Evolutionary conservation across 345 rosid species (phyloP).

Genomic region (Euclidium syriacum): DNA sequence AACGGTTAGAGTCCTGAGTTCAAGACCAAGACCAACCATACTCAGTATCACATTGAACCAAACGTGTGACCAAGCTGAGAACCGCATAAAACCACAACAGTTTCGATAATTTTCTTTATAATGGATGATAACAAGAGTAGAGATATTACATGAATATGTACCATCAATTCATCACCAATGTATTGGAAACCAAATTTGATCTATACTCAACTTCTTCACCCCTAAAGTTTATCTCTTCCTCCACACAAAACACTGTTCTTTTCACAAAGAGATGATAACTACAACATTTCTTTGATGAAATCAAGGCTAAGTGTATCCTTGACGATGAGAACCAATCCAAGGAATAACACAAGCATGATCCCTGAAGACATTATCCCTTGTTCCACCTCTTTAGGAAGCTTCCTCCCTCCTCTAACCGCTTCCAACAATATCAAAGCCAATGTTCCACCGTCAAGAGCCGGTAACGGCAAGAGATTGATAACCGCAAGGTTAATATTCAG

Average conservation of each 20-base stretch:
- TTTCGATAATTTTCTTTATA: background rate
- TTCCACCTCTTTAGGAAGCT: conserved; percentile 83
- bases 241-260: conserved; percentile 5
- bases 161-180: conserved; percentile 9
- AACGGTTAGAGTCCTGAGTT: background rate
- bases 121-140: conserved; percentile 7
- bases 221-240: background rate
- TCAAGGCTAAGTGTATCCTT: conserved; percentile 91
- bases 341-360: conserved; percentile 65
- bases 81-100: background rate
- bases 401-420: conserved; percentile 85
- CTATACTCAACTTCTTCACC: conserved; percentile 20
- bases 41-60: background rate
- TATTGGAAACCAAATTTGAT: background rate
- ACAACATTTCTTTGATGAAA: conserved; percentile 72
- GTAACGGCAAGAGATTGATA: conserved; percentile 83
- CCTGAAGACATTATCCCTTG: conserved; percentile 93
- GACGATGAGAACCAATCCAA: conserved; percentile 78
- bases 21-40: background rate
- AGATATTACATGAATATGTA: conserved; percentile 13
- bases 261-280: conserved; percentile 16
- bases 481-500: conserved; percentile 85
- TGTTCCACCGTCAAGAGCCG: conserved; percentile 92
- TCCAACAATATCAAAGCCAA: conserved; percentile 83
- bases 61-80: background rate